Base-by-base conservation (phyloP, 1,284 basidiomycete species). In the Ceratobasidium sp. region DNA sequence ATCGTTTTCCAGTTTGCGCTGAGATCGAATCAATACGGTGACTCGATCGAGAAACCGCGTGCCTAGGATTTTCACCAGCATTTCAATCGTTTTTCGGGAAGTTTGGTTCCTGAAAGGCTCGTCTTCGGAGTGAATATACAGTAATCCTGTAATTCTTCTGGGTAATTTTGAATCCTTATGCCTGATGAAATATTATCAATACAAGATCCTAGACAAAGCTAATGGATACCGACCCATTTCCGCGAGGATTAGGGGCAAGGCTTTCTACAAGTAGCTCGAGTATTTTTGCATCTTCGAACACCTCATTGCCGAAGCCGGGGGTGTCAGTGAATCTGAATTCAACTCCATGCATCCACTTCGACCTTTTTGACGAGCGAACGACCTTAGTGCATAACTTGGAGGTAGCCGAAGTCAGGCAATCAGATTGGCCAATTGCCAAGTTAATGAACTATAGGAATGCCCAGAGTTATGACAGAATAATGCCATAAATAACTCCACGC, bases 281-380 rank as follows among this genome's bases (percentile, higher is more conserved):
- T 39, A 36, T 29, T 14, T 1, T 21, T 7, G 21, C 14, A 11
- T 27, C 11, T 4, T 21, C n/a, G 21, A 4, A 3, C 25, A 33
- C 9, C 7, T 14, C 29, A 23, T 56, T 25, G 29, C 25, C 54
- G 36, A 56, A 56, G 5, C 54, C 54, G 7, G 54, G 54, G 39
- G 54, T n/a, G 30, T 56, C 36, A 23, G 39, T 41, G 6, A 36
- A 36, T n/a, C 33, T 36, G 33, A 36, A 4, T 36, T 36, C 33
- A 11, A 5, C 33, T 36, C 33, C 33, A n/a, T n/a, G n/a, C n/a
- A n/a, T n/a, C n/a, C n/a, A n/a, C n/a, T n/a, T n/a, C n/a, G n/a
- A n/a, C n/a, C n/a, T n/a, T n/a, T n/a, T n/a, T n/a, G n/a, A n/a
- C n/a, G n/a, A n/a, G n/a, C n/a, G n/a, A n/a, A n/a, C n/a, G n/a